These are phyloP conservation scores for Harringtonia lauricola DNA, from an alignment of 2,329 filamentous ascomycete species.

Conservation along the genomic window DNA sequence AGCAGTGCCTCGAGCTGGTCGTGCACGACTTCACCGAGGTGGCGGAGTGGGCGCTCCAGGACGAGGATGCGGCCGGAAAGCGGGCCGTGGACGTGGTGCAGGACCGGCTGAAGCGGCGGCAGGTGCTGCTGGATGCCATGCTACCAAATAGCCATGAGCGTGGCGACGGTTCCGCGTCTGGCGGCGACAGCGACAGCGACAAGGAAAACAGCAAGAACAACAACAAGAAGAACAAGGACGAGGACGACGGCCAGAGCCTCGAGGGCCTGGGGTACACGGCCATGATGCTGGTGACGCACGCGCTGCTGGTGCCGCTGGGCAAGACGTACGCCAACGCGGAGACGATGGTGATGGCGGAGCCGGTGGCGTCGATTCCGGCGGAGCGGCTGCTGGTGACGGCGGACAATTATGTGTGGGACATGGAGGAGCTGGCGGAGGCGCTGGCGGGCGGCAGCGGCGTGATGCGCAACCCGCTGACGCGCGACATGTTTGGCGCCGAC, in stretches of 20 bases:
- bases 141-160: too few relatives aligned
- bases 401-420: slow-evolving; percentile 31
- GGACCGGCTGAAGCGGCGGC: slow-evolving; percentile 7
- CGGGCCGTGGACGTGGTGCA: slow-evolving; percentile 3
- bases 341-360: slow-evolving; percentile 9
- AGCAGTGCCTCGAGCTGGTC: slow-evolving; percentile 4
- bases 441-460: slow-evolving; percentile 15
- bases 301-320: slow-evolving; percentile 5
- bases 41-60: slow-evolving; percentile 5
- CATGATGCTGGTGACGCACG: slow-evolving; percentile 10
- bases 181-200: too few relatives aligned
- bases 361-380: slow-evolving; percentile 6
- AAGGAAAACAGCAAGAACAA: too few relatives aligned
- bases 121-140: slow-evolving; percentile 9
- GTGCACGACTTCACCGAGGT: slow-evolving; percentile 11
- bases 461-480: slow-evolving; percentile 20
- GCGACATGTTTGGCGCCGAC: slow-evolving; percentile 15
- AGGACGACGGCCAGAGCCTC: neutral
- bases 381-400: slow-evolving; percentile 9
- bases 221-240: too few relatives aligned
- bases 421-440: slow-evolving; percentile 17
- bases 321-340: slow-evolving; percentile 10
- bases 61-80: neutral
- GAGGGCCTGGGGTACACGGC: slow-evolving; percentile 6
- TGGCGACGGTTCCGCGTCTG: too few relatives aligned